These are phyloP conservation scores for Alternaria atra DNA, from an alignment of 2,329 filamentous ascomycete species.

Conservation along the genomic window DNA sequence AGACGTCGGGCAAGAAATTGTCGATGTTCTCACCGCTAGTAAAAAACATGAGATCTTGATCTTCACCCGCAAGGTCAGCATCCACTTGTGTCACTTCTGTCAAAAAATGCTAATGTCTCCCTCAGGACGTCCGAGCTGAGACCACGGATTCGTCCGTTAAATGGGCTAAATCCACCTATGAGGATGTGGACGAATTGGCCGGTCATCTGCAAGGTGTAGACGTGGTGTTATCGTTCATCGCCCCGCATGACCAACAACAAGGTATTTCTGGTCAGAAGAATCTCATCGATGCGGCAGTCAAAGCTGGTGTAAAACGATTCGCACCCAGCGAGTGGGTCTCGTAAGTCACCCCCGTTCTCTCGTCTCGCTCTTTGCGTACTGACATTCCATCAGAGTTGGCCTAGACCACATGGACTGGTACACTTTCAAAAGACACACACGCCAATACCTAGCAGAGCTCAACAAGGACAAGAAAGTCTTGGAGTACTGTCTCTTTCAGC, in stretches of 20 bases:
- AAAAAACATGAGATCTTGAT: conserved; percentile 62
- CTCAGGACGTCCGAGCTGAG: neutral
- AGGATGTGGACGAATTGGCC: conserved; percentile 7
- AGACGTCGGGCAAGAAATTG: conserved; percentile 62
- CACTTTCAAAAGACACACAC: conserved; percentile 57
- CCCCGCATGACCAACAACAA: conserved; percentile 36
- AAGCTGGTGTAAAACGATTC: conserved; percentile 34
- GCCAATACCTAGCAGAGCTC: conserved; percentile 60
- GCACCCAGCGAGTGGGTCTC: conserved; percentile 36
- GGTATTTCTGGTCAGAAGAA: conserved; percentile 21
- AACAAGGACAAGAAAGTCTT: conserved; percentile 61
- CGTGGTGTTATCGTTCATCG: conserved; percentile 64
- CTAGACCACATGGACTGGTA: conserved; percentile 59
- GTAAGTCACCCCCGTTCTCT: conserved; percentile 20
- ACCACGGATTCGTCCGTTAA: neutral
- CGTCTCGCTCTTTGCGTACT: neutral
- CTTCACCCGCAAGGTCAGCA: conserved; percentile 49
- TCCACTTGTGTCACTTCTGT: neutral
- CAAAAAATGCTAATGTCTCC: neutral
- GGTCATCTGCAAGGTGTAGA: conserved; percentile 56
- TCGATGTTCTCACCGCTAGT: conserved; percentile 59
- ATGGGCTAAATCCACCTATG: conserved; percentile 8
- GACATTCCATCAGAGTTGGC: neutral
- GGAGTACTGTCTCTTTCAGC: conserved; percentile 65
- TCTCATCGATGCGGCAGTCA: conserved; percentile 34